These are phyloP conservation scores for Syncephalastrum contaminatum DNA, from an alignment of 371 early-diverging fungal genomes.

Conservation along the genomic window DNA sequence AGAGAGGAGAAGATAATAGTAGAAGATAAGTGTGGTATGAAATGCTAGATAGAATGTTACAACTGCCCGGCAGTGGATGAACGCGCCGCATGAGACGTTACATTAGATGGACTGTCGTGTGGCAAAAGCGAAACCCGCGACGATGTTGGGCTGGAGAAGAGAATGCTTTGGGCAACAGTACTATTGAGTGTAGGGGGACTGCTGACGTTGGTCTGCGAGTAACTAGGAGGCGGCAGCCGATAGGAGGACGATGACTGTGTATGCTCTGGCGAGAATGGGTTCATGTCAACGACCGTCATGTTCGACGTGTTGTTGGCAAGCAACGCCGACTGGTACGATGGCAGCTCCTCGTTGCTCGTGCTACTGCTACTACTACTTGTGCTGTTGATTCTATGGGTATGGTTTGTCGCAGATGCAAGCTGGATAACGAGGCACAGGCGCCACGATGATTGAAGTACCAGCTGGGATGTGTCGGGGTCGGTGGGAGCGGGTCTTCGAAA, in stretches of 20 bases:
- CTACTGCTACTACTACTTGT: too few relatives aligned
- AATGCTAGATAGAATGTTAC: too few relatives aligned
- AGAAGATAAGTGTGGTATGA: too few relatives aligned
- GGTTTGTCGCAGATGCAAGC: conserved; percentile 18
- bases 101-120: too few relatives aligned
- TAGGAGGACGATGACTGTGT: neutral
- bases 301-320: neutral
- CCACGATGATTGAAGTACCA: conserved; percentile 13
- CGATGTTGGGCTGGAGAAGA: too few relatives aligned
- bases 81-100: too few relatives aligned
- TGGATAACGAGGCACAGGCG: conserved; percentile 34
- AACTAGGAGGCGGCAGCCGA: conserved; percentile 21
- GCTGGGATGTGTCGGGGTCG: conserved; percentile 10
- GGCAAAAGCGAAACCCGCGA: too few relatives aligned
- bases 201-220: conserved; percentile 12
- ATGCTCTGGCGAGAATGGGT: neutral
- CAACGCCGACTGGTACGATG: conserved; percentile 35
- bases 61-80: too few relatives aligned
- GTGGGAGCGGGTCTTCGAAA: conserved; percentile 20
- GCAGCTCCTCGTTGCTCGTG: conserved; percentile 22
- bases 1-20: too few relatives aligned
- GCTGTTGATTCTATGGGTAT: neutral
- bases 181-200: too few relatives aligned
- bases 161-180: too few relatives aligned
- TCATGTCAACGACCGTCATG: conserved; percentile 3